phyloP scores from a whole-genome alignment of 352 stramenopile species.

The Phytophthora sp. region DNA sequence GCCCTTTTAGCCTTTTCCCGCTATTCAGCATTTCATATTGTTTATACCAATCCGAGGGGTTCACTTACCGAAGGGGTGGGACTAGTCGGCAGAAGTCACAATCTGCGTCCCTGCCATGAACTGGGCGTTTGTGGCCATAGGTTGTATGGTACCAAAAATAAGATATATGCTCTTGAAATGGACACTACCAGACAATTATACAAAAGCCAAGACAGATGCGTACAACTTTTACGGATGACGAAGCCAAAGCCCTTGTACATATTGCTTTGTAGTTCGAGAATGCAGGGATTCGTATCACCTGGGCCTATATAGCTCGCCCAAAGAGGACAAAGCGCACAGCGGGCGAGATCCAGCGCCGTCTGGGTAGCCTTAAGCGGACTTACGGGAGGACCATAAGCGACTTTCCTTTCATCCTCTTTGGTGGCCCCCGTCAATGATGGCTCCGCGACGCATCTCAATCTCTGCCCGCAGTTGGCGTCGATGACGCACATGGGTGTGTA shows the following conservation, averaged over 20 bases:
- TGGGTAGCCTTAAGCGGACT: constrained; percentile 20
- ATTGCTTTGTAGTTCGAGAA: constrained; percentile 10
- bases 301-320: constrained; percentile 21
- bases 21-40: too few species aligned
- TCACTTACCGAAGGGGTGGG: too few species aligned
- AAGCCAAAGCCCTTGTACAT: constrained; percentile 16
- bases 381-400: constrained; percentile 14
- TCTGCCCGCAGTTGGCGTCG: too few species aligned
- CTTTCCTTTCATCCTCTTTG: constrained; percentile 3
- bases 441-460: background rate
- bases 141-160: constrained; percentile 5
- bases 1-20: background rate
- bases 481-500: too few species aligned
- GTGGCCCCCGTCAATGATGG: too few species aligned
- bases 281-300: constrained; percentile 11
- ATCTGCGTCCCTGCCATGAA: too few species aligned
- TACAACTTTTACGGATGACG: constrained; percentile 12
- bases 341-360: constrained; percentile 12
- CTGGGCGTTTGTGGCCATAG: too few species aligned
- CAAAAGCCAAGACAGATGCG: background rate
- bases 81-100: too few species aligned
- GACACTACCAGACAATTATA: background rate
- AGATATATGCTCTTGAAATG: constrained; percentile 13
- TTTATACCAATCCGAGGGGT: too few species aligned
- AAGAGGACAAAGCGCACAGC: constrained; percentile 18